Conservation (phyloP, 1,284 basidiomycete genomes). For the Neonothopanus nambi region DNA sequence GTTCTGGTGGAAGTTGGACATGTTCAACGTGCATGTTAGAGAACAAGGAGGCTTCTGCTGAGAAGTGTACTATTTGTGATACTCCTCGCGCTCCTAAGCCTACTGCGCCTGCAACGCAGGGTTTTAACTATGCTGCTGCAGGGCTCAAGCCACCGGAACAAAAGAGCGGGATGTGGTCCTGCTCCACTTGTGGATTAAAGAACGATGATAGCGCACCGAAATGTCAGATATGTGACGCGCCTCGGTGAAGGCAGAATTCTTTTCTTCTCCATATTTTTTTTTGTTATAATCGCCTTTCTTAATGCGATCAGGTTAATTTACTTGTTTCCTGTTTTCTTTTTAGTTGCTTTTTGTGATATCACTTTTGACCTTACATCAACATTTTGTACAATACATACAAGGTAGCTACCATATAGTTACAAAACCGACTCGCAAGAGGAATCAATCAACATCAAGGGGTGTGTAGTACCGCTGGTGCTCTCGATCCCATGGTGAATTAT, state of each 20-base stretch:
- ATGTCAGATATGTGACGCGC: slow-evolving; percentile 52
- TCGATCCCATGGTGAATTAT: background rate
- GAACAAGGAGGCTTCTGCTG: slow-evolving; percentile 43
- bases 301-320: background rate
- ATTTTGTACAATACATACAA: background rate
- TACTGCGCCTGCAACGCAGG: slow-evolving; percentile 3
- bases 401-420: background rate
- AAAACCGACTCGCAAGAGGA: background rate
- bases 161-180: slow-evolving; percentile 39
- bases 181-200: slow-evolving; percentile 43
- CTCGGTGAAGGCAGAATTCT: slow-evolving; percentile 32
- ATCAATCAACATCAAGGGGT: background rate
- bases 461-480: too few relatives aligned
- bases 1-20: slow-evolving; percentile 36
- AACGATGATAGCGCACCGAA: slow-evolving; percentile 47
- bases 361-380: background rate
- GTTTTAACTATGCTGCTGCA: slow-evolving; percentile 44
- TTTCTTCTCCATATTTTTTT: background rate
- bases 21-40: slow-evolving; percentile 46
- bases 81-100: slow-evolving; percentile 26
- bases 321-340: background rate
- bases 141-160: slow-evolving; percentile 31
- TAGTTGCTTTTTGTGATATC: background rate
- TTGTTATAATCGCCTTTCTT: background rate
- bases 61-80: slow-evolving; percentile 57